Evolutionary conservation across 805 yeast genomes (phyloP), one percentile per base, ranked within the genome.

Genomic region (Hanseniaspora thailandica): DNA sequence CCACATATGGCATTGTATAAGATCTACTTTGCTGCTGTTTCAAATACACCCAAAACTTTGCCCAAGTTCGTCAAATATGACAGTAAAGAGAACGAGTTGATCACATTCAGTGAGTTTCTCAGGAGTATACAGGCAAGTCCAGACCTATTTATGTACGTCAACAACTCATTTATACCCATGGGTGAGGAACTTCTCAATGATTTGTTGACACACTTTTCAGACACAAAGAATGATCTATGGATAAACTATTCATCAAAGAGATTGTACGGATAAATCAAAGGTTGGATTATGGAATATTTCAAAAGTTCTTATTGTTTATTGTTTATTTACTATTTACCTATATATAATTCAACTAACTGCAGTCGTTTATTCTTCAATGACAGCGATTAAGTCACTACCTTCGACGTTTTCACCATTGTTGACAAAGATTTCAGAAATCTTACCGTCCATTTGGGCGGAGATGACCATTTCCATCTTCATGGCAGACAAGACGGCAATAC

Each of bases 401-500:
- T 89, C 98, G 47, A 93, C 97, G 50, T 90, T 82, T 64, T 93
- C 98, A 61, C 96, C 95, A 66, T 86, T 94, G 69, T 82, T 82
- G 59, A 87, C 84, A 47, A 76, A 68, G 20, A 93, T 76, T 22
- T 83, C 86, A 46, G 83, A 81, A 57, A 93, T 80, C 65, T 77
- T 79, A 68, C 98, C 99, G 55, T 82, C 76, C 56, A 80, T 84
- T 53, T 95, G 95, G 22, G 98, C 90, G 67, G 87, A 79, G 62
- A 90, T 89, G 50, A 93, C 95, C 97, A 93, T 93, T 75, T 93
- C 98, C 98, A 90, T 90, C 80, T 90, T 90, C 98, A 90, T 90
- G 58, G 98, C 98, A 66, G 90, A 81, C 66, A 90, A 76, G 25
- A 90, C 95, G 57, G 95, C 94, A 59, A 90, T 69, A 33, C 96